Conservation (phyloP, 2,329 filamentous ascomycete genomes). For the Fusarium chuoi region DNA sequence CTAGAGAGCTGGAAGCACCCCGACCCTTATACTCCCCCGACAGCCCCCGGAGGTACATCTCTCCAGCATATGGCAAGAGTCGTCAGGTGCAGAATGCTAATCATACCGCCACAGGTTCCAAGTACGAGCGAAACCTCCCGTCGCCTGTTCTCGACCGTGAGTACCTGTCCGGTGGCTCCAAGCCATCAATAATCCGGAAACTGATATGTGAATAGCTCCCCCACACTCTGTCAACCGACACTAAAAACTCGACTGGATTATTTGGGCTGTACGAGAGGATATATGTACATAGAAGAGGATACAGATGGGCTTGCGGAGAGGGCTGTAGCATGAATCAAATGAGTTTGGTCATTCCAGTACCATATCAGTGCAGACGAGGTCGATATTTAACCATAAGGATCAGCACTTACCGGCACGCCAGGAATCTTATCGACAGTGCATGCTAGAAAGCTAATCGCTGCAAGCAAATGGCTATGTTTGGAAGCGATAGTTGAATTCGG, state of each 20-base stretch:
- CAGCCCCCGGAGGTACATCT: slow-evolving; percentile 86
- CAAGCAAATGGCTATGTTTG: neutral
- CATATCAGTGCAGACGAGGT: neutral
- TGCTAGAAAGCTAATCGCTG: neutral
- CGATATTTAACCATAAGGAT: neutral
- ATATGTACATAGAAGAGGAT: slow-evolving; percentile 38
- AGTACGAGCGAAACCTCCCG: slow-evolving; percentile 94
- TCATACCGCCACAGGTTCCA: slow-evolving; percentile 72
- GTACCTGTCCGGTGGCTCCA: slow-evolving; percentile 50
- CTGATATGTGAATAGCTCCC: slow-evolving; percentile 42
- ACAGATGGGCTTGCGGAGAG: slow-evolving; percentile 14
- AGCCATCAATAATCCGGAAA: neutral
- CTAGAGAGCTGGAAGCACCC: slow-evolving; percentile 97
- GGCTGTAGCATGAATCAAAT: slow-evolving; percentile 25
- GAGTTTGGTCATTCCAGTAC: slow-evolving; percentile 16
- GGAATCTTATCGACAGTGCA: neutral
- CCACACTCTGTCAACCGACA: slow-evolving; percentile 43
- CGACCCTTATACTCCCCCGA: slow-evolving; percentile 89
- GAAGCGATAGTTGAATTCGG: neutral
- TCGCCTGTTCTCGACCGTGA: slow-evolving; percentile 82
- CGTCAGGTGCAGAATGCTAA: slow-evolving; percentile 16
- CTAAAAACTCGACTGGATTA: slow-evolving; percentile 24
- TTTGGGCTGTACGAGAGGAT: slow-evolving; percentile 11
- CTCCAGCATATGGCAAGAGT: neutral
- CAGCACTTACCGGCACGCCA: neutral